A percentile compares a stretch with the other conserved stretches of the same genome.
phyloP scores from a whole-genome alignment of 805 yeast species.

The Candida pseudofarinosa region DNA sequence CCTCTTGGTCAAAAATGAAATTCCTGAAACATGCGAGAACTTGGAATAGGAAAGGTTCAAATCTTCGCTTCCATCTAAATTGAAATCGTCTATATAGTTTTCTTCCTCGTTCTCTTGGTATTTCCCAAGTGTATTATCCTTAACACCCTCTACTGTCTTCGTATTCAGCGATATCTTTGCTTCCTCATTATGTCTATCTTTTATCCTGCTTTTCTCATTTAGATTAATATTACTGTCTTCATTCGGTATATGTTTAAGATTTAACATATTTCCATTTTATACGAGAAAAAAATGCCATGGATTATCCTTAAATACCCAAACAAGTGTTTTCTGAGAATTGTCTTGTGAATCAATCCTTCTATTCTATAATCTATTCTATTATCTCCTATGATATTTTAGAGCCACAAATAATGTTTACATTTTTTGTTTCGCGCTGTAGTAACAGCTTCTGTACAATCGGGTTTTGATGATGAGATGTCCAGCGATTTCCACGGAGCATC shows the following conservation, averaged over 20 bases:
- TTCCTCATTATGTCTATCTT: neutral
- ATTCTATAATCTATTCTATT: neutral
- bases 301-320: no score
- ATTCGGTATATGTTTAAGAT: neutral
- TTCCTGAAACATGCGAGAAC: slow-evolving; percentile 30
- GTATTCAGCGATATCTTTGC: neutral
- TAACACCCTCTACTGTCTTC: neutral
- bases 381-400: neutral
- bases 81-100: slow-evolving; percentile 25
- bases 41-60: slow-evolving; percentile 32
- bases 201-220: neutral
- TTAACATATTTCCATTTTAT: slow-evolving; percentile 7
- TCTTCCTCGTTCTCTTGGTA: slow-evolving; percentile 19
- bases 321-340: no score
- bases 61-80: slow-evolving; percentile 19
- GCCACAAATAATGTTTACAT: neutral
- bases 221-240: neutral
- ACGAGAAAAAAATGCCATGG: no score
- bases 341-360: neutral
- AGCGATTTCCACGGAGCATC: no score
- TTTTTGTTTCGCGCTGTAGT: neutral
- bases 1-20: slow-evolving; percentile 12
- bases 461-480: no score
- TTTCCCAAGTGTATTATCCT: slow-evolving; percentile 25
- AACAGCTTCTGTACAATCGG: neutral